These are phyloP conservation scores for Fagopyrum homotropicum DNA, from an alignment of 148 eudicot genomes.

Conservation along the genomic window DNA sequence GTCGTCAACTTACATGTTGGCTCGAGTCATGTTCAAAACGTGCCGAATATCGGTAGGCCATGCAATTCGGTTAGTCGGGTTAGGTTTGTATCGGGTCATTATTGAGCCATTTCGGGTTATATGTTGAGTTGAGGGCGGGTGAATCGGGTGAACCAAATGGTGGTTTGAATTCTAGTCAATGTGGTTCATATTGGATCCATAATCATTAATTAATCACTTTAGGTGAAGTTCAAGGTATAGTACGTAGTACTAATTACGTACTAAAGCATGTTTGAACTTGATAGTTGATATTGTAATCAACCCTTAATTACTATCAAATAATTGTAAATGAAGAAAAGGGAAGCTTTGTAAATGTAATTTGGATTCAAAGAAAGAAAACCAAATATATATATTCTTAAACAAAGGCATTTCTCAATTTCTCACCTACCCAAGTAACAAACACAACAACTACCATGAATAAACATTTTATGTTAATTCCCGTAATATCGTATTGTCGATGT, in stretches of 20 bases:
- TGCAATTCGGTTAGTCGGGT: no score
- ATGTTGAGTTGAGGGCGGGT: no score
- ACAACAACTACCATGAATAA: neutral
- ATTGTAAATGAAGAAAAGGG: neutral
- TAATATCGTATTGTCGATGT: no score
- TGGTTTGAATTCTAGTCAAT: neutral
- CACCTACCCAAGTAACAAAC: conserved; percentile 12
- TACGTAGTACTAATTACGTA: neutral
- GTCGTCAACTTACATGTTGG: neutral
- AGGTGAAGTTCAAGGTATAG: neutral
- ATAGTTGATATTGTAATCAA: no score
- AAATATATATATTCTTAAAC: neutral
- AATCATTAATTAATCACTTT: neutral
- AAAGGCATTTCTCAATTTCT: conserved; percentile 9
- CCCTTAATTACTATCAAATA: neutral
- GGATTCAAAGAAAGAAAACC: neutral
- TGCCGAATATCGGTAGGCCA: neutral
- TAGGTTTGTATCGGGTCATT: no score
- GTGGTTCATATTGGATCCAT: neutral
- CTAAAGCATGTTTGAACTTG: no score
- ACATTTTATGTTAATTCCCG: no score
- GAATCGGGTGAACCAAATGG: neutral
- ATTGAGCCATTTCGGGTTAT: no score
- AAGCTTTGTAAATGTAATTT: neutral
- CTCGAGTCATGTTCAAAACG: neutral